Evolutionary conservation across 148 eudicot genomes (phyloP).

Genomic region (Vaccinium myrtillus): DNA sequence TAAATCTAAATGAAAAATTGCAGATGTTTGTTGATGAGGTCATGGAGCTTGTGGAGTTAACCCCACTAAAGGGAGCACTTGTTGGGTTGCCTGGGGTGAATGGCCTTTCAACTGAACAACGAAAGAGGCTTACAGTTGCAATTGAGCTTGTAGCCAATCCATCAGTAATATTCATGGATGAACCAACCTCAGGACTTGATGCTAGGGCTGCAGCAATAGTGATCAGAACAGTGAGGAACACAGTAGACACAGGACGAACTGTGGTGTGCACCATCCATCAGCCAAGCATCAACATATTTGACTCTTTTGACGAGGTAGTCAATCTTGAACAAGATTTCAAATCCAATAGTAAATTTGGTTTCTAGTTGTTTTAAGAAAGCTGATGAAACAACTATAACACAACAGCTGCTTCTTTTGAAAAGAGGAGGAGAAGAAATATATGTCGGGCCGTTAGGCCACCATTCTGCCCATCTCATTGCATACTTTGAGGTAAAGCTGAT

Average conservation of each 20-base stretch:
- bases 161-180: slow-evolving; percentile 8
- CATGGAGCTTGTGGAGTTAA: slow-evolving; percentile 5
- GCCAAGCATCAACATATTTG: slow-evolving; percentile 10
- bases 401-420: slow-evolving; percentile 50
- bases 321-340: neutral
- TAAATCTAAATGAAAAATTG: slow-evolving; percentile 9
- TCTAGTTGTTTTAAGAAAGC: neutral
- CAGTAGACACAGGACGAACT: neutral
- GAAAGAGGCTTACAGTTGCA: neutral
- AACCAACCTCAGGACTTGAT: slow-evolving; percentile 6
- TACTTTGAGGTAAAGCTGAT: slow-evolving; percentile 49
- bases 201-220: neutral
- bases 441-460: slow-evolving; percentile 49
- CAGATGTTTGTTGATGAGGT: neutral
- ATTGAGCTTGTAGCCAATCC: neutral
- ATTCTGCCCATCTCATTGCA: slow-evolving; percentile 35
- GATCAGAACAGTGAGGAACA: slow-evolving; percentile 2
- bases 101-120: slow-evolving; percentile 18
- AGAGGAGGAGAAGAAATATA: slow-evolving; percentile 64
- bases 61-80: neutral
- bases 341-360: neutral
- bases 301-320: neutral
- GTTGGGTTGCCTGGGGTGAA: neutral
- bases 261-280: slow-evolving; percentile 10
- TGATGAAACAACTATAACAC: neutral